A percentile compares a stretch with the other conserved stretches of the same genome.
Conservation (phyloP, 2,329 filamentous ascomycete genomes). For the Scedosporium dehoogii region DNA sequence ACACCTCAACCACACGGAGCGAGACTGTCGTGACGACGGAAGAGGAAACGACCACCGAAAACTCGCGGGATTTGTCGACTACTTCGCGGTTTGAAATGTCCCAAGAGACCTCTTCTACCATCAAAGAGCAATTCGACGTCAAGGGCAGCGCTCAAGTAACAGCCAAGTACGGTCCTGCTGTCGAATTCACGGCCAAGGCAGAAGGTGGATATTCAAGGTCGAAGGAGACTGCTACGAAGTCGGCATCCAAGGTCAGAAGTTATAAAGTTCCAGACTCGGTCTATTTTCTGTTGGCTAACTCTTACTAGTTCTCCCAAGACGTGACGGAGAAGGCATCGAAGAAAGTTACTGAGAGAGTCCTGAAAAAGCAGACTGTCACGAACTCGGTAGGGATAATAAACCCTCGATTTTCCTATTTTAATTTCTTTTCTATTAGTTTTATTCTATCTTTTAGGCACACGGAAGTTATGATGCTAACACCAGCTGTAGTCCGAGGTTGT, state of each 20-base stretch:
- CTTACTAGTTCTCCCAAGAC: not conserved
- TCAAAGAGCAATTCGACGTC: not conserved
- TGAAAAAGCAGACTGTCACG: not conserved
- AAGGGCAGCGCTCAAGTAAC: not conserved
- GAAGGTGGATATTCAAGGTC: not conserved
- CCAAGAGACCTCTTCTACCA: not conserved
- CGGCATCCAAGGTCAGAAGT: not conserved
- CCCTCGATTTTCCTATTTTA: not conserved
- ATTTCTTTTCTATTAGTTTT: not conserved
- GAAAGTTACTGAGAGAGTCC: not conserved
- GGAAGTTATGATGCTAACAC: not conserved
- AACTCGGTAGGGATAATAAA: not conserved
- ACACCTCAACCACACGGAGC: not conserved
- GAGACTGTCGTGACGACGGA: not conserved
- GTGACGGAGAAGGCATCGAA: not conserved
- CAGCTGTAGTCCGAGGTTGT: not conserved
- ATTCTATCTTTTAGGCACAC: not conserved
- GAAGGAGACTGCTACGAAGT: not conserved
- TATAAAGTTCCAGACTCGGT: not conserved
- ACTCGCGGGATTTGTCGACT: not conserved
- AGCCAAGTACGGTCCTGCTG: not conserved
- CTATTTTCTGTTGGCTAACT: too few species aligned
- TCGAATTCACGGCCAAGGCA: not conserved
- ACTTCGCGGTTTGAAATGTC: not conserved
- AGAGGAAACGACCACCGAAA: not conserved